Percentiles rank a stretch among this genome's conserved stretches.
Conservation (phyloP, 768 basidiomycete species). For the Tulasnella sp. region DNA sequence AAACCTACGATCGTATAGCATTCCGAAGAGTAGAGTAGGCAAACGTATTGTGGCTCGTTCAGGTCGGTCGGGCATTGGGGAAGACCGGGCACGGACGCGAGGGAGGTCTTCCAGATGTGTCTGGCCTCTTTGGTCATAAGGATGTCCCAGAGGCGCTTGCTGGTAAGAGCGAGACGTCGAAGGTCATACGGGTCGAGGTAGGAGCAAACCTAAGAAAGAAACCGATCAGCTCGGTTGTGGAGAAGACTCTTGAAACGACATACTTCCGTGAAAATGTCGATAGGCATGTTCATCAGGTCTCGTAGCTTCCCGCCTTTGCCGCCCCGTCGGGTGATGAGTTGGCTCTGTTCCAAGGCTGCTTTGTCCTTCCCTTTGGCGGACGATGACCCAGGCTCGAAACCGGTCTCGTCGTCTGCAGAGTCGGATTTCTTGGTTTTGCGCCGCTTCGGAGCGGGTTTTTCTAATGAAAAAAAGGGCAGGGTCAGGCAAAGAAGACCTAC, state of each 20-base stretch:
- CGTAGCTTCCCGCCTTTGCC: conserved; percentile 32
- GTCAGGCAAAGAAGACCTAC: too few species aligned
- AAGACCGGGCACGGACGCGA: conserved; percentile 5
- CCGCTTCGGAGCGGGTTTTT: background rate
- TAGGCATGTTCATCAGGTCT: conserved; percentile 35
- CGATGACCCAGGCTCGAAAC: background rate
- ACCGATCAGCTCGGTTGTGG: background rate
- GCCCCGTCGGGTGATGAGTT: background rate
- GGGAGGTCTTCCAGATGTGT: conserved; percentile 28
- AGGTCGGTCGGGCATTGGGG: conserved; percentile 32
- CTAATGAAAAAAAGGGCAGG: background rate
- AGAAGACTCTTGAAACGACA: background rate
- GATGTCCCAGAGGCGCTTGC: conserved; percentile 24
- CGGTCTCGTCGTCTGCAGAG: background rate
- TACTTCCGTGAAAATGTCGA: conserved; percentile 37
- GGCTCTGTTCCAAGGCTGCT: background rate
- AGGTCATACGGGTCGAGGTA: conserved; percentile 30
- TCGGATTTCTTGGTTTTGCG: background rate
- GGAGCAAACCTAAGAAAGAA: conserved; percentile 15
- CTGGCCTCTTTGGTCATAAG: conserved; percentile 14
- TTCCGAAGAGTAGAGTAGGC: conserved; percentile 18
- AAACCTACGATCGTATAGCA: conserved; percentile 28
- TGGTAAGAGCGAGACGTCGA: conserved; percentile 26
- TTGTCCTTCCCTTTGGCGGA: background rate
- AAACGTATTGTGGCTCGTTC: conserved; percentile 33